Conservation (phyloP, 371 early-diverging fungal genomes). For the Lichtheimia hyalospora region DNA sequence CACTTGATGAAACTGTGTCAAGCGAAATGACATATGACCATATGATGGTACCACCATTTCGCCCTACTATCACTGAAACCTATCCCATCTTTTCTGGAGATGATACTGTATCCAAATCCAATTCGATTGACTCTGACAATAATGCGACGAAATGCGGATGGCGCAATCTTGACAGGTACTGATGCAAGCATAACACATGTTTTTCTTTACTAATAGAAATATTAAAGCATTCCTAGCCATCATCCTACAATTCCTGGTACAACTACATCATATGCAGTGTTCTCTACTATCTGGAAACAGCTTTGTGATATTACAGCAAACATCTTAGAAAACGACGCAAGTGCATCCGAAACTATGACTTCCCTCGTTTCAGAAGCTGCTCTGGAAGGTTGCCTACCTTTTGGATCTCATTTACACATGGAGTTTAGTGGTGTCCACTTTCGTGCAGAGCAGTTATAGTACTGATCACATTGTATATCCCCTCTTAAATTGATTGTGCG, state of each 20-base stretch:
- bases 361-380: conserved; percentile 45
- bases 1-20: conserved; percentile 16
- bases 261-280: conserved; percentile 31
- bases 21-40: background rate
- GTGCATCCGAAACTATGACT: conserved; percentile 38
- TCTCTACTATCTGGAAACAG: conserved; percentile 41
- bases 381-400: conserved; percentile 46
- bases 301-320: conserved; percentile 37
- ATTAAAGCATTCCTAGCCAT: conserved; percentile 44
- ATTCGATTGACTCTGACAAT: conserved; percentile 11
- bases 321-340: conserved; percentile 44
- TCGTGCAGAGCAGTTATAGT: too few relatives aligned
- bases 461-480: too few relatives aligned
- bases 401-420: conserved; percentile 51
- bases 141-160: conserved; percentile 18
- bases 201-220: too few relatives aligned
- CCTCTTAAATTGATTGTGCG: too few relatives aligned
- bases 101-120: conserved; percentile 1
- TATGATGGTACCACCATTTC: conserved; percentile 10
- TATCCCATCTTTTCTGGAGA: background rate
- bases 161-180: conserved; percentile 36
- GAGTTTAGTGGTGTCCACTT: conserved; percentile 22
- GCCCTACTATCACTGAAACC: background rate
- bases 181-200: too few relatives aligned
- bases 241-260: conserved; percentile 40